A percentile compares a stretch with the other conserved stretches of the same genome.
phyloP scores from a whole-genome alignment of 1,284 basidiomycete species.

The Retiboletus flavoniger region DNA sequence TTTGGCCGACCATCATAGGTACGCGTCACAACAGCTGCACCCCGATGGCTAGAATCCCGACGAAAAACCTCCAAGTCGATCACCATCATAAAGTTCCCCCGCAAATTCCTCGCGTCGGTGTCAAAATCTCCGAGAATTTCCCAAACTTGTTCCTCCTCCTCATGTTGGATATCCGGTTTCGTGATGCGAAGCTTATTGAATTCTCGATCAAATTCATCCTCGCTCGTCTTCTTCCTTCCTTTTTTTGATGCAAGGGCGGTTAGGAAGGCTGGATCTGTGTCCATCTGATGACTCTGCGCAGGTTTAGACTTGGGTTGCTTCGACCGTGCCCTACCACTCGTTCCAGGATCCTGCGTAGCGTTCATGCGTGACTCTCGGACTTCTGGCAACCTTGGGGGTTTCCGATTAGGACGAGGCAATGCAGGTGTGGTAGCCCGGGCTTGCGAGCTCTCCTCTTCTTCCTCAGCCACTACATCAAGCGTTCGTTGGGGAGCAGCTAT shows the following conservation, averaged over 20 bases:
- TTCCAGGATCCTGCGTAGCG: background rate
- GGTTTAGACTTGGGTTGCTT: conserved; percentile 12
- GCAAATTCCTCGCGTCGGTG: conserved; percentile 52
- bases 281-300: conserved; percentile 30
- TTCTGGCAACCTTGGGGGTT: background rate
- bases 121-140: conserved; percentile 72
- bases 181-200: conserved; percentile 81
- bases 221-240: conserved; percentile 66
- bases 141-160: conserved; percentile 54
- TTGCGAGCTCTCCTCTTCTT: conserved; percentile 48
- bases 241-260: conserved; percentile 73
- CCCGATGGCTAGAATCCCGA: conserved; percentile 10
- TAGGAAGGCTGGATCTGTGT: conserved; percentile 67
- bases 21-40: conserved; percentile 24
- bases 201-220: conserved; percentile 79
- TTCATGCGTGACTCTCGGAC: background rate
- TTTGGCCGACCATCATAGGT: conserved; percentile 64
- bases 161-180: conserved; percentile 55
- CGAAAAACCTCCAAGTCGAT: conserved; percentile 63
- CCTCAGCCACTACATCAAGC: conserved; percentile 47
- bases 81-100: conserved; percentile 86
- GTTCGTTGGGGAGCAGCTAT: conserved; percentile 11
- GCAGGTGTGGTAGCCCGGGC: conserved; percentile 1
- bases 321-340: background rate
- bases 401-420: background rate